phyloP scores from a whole-genome alignment of 768 basidiomycete genomes.

The Lyophyllum decastes region DNA sequence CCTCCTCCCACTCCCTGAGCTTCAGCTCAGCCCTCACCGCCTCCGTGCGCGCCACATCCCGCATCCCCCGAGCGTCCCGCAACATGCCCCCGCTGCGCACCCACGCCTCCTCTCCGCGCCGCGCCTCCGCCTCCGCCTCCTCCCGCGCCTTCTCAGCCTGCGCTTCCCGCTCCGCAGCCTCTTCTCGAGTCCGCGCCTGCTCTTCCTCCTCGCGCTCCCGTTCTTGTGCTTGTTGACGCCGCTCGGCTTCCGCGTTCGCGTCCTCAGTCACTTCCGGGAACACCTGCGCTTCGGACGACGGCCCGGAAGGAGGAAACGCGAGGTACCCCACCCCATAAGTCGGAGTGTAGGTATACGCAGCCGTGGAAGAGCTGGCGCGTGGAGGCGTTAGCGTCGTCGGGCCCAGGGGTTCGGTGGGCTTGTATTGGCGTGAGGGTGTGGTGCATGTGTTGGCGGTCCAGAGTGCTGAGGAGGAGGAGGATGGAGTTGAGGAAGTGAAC shows the following conservation, averaged over 20 bases:
- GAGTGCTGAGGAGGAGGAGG: background rate
- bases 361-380: no score
- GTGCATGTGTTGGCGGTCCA: background rate
- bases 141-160: constrained; percentile 8
- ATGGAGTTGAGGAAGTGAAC: no score
- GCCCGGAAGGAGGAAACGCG: constrained; percentile 5
- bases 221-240: background rate
- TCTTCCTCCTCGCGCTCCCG: background rate
- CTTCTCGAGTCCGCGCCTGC: no score
- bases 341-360: no score
- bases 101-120: constrained; percentile 59
- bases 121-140: constrained; percentile 40
- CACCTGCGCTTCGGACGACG: background rate
- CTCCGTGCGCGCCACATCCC: constrained; percentile 53
- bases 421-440: background rate
- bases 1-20: constrained; percentile 42
- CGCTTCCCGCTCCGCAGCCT: background rate
- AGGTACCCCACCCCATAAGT: constrained; percentile 9
- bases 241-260: background rate
- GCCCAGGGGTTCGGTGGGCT: background rate
- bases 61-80: constrained; percentile 47
- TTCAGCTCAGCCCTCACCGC: constrained; percentile 48
- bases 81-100: constrained; percentile 59
- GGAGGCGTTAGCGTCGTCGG: background rate
- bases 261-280: no score